phyloP scores from a whole-genome alignment of 2,329 filamentous ascomycete species.

The Thielaviopsis euricoi region DNA sequence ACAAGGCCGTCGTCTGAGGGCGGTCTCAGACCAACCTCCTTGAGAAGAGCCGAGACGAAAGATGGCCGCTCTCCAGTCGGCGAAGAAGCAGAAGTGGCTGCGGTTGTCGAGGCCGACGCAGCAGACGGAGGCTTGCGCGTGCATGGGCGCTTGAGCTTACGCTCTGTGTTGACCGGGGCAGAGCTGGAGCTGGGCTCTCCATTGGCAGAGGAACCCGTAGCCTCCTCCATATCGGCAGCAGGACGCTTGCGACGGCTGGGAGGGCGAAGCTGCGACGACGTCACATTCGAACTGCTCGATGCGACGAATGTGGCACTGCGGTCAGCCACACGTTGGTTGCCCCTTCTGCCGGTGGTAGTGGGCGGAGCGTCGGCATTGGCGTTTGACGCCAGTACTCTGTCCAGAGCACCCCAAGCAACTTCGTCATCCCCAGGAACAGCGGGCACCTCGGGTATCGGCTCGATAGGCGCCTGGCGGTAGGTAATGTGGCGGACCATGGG shows the following conservation, averaged over 20 bases:
- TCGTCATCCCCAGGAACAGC: constrained; percentile 46
- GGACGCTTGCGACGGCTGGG: background rate
- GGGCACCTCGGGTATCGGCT: background rate
- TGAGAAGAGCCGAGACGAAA: constrained; percentile 72
- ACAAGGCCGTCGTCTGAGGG: constrained; percentile 40
- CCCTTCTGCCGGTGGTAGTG: no score
- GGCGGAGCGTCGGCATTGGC: background rate
- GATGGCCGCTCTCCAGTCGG: constrained; percentile 42
- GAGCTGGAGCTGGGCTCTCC: constrained; percentile 32
- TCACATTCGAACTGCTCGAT: background rate
- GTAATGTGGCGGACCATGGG: no score
- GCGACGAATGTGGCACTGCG: background rate
- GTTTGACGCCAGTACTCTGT: constrained; percentile 55
- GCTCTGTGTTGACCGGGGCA: constrained; percentile 39
- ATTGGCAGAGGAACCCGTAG: background rate
- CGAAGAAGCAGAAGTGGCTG: constrained; percentile 8
- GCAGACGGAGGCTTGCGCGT: constrained; percentile 41
- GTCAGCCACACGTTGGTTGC: no score
- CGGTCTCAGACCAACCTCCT: constrained; percentile 62
- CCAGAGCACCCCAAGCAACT: constrained; percentile 78
- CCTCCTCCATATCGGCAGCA: background rate
- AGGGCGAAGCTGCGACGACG: background rate
- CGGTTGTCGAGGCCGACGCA: background rate
- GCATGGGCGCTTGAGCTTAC: constrained; percentile 74
- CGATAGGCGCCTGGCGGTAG: background rate